Evolutionary conservation across 176 grass and related monocot genomes (phyloP), one percentile per base, ranked within the genome.

Genomic region (Zoysia pacifica): DNA sequence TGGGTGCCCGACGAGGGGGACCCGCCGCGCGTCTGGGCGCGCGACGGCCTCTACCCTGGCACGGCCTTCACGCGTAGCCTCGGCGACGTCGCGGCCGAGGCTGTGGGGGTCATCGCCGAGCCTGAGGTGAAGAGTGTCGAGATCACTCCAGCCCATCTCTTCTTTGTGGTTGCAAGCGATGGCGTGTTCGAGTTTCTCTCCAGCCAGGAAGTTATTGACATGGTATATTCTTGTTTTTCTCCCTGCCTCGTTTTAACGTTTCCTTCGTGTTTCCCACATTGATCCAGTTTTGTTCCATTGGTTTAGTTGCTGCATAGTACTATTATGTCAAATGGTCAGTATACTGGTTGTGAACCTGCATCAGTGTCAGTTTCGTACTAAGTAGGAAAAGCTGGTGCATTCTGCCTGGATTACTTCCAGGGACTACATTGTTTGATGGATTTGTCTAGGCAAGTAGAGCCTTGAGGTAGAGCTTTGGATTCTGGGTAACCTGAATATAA

Each of bases 121-220:
- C 96, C 96, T 20, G 96, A 99, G 85, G 86, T 99, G 2, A 90
- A 90, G 69, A 76, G 37, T 2, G 84, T 99, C 3, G 86, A 89
- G 50, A 93, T 99, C 65, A 86, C 90, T 39, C 88, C 83, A 14
- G 73, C 84, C 74, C 88, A 95, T 86, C 76, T 91, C 1, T 99
- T 99, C 77, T 99, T 95, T 58, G 86, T 95, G 16, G 82, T 99
- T 1, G 96, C 96, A 0, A 95, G 92, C 76, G 92, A 99, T 81
- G 96, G 96, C 39, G 90, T 99, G 8, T 99, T 99, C 58, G 96
- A 99, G 48, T 95, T 99, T 73, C 93, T 99, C 82, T 91, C 96
- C 36, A 99, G 84, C 76, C 92, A 99, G 81, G 81, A 87, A 75
- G 92, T 95, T 62, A 84, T 99, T 64, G 90, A 99, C 48, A 99